Conservation (phyloP, 2,329 filamentous ascomycete species). For the Trichoderma aggressivum region DNA sequence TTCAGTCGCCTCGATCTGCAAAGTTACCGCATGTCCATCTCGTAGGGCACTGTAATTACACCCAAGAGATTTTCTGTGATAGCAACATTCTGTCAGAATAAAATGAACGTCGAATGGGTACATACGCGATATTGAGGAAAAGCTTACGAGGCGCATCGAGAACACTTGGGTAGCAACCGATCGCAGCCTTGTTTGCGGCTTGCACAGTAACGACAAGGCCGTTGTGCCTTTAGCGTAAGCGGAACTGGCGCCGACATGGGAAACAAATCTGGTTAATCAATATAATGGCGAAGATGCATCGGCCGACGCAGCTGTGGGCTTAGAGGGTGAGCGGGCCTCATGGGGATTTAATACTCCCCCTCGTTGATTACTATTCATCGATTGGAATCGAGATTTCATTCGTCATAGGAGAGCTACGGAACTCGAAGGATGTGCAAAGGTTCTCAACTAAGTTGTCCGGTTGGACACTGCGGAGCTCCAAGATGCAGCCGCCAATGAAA, state of each 20-base stretch:
- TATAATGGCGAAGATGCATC: not conserved
- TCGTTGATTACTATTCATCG: not conserved
- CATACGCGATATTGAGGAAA: not conserved
- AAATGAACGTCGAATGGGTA: not conserved
- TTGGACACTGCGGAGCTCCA: not conserved
- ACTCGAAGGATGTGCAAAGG: not conserved
- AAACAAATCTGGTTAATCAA: not conserved
- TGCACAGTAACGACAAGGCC: not conserved
- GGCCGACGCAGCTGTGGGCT: not conserved
- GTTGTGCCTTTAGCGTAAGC: not conserved
- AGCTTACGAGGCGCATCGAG: not conserved
- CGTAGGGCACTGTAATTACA: not conserved
- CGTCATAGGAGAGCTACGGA: not conserved
- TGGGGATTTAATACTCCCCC: not conserved
- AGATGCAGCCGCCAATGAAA: not conserved
- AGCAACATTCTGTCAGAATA: not conserved
- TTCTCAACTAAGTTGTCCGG: not conserved
- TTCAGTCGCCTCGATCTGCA: not conserved
- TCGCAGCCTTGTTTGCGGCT: not conserved
- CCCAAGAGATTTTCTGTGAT: not conserved
- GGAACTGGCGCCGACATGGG: not conserved
- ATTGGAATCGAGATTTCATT: not conserved
- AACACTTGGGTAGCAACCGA: not conserved
- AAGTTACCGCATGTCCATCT: not conserved
- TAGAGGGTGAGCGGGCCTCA: not conserved